Conservation (phyloP, 2,329 filamentous ascomycete species). For the Penicillium sp. region DNA sequence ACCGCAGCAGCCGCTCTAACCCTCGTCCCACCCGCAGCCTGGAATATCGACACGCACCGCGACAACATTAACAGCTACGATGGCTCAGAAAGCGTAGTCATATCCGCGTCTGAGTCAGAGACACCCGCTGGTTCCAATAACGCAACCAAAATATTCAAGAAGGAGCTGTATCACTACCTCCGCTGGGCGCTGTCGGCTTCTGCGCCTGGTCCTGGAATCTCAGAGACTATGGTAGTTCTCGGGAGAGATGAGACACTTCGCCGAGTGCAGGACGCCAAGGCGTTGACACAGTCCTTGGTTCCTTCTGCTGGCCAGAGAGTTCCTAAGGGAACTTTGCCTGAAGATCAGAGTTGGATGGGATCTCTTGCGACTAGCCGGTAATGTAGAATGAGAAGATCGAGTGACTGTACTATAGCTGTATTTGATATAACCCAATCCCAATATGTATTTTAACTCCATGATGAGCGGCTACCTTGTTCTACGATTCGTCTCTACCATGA, state of each 20-base stretch:
- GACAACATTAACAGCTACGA: slow-evolving; percentile 42
- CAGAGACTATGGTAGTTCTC: slow-evolving; percentile 55
- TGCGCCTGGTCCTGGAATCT: slow-evolving; percentile 54
- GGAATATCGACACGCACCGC: slow-evolving; percentile 42
- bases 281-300: slow-evolving; percentile 28
- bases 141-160: slow-evolving; percentile 42
- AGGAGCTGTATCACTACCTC: slow-evolving; percentile 55
- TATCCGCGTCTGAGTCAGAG: slow-evolving; percentile 4
- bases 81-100: slow-evolving; percentile 19
- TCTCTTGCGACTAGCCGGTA: slow-evolving; percentile 26
- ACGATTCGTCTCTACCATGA: not conserved
- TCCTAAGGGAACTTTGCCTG: slow-evolving; percentile 19
- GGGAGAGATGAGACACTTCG: slow-evolving; percentile 53
- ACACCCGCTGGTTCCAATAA: slow-evolving; percentile 13
- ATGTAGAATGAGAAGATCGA: not conserved
- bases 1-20: slow-evolving; percentile 46
- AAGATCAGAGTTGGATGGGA: slow-evolving; percentile 38
- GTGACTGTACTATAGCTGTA: slow-evolving; percentile 3
- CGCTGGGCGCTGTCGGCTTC: slow-evolving; percentile 58
- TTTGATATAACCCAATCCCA: not conserved
- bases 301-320: slow-evolving; percentile 20
- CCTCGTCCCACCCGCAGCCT: slow-evolving; percentile 44
- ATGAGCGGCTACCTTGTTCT: not conserved
- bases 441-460: not conserved
- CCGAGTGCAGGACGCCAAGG: slow-evolving; percentile 45